A percentile compares a stretch with the other conserved stretches of the same genome.
These are phyloP conservation scores for Erysimum cheiranthoides DNA, from an alignment of 345 rosid species.

Conservation along the genomic window DNA sequence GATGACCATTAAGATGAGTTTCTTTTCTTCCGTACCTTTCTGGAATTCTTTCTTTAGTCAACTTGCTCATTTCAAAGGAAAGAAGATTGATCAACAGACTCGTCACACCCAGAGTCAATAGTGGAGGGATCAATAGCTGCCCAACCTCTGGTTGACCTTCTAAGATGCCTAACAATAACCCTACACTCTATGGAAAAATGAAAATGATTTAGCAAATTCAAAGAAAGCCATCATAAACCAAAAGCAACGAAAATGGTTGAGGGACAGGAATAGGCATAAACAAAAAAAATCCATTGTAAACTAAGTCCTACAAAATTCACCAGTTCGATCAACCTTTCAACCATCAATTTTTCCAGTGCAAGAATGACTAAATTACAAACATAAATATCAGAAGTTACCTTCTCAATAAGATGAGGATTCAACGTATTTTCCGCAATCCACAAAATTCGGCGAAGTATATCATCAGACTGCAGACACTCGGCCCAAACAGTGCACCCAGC, in stretches of 20 bases:
- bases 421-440: constrained; percentile 86
- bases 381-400: constrained; percentile 50
- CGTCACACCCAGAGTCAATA: constrained; percentile 68
- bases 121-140: constrained; percentile 53
- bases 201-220: constrained; percentile 14
- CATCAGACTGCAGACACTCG: constrained; percentile 61
- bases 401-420: constrained; percentile 69
- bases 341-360: constrained; percentile 4
- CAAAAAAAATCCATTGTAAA: background rate
- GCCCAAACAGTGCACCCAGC: constrained; percentile 60
- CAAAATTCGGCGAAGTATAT: constrained; percentile 60
- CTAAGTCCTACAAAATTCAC: background rate
- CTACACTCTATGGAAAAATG: constrained; percentile 61
- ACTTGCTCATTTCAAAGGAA: constrained; percentile 67
- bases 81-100: constrained; percentile 68
- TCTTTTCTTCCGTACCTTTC: constrained; percentile 64
- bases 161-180: constrained; percentile 63
- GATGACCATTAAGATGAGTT: constrained; percentile 15
- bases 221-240: background rate
- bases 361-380: constrained; percentile 7
- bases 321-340: background rate
- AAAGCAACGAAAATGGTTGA: background rate
- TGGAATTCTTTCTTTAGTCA: constrained; percentile 58
- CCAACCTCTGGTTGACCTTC: constrained; percentile 61
- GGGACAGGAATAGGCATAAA: constrained; percentile 3